A percentile compares a stretch with the other conserved stretches of the same genome.
Conservation (phyloP, 768 basidiomycete species). For the Pholiota conissans region DNA sequence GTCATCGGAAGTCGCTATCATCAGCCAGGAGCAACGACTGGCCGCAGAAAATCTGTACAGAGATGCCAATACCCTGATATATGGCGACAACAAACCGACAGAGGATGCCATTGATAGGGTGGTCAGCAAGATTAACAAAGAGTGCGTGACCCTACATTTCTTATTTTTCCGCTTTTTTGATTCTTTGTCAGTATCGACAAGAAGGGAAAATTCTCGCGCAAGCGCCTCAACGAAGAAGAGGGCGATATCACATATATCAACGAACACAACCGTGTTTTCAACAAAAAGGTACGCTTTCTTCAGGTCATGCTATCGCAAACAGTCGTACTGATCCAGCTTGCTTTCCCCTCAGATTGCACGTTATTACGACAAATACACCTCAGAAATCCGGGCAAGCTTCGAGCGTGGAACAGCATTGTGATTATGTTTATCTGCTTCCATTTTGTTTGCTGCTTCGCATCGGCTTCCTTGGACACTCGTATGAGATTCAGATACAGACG, state of each 20-base stretch:
- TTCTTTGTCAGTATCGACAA: slow-evolving; percentile 69
- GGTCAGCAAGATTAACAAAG: slow-evolving; percentile 87
- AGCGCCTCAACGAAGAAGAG: slow-evolving; percentile 86
- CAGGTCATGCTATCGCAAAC: not conserved
- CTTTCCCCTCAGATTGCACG: slow-evolving; percentile 67
- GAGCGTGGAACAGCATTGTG: slow-evolving; percentile 93
- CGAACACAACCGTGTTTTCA: slow-evolving; percentile 96
- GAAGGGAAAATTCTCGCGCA: slow-evolving; percentile 87
- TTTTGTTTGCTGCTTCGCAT: not conserved
- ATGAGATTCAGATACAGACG: not conserved
- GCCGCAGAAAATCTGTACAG: slow-evolving; percentile 86
- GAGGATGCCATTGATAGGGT: slow-evolving; percentile 96
- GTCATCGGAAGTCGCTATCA: slow-evolving; percentile 21
- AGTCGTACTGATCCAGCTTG: not conserved
- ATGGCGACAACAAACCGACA: slow-evolving; percentile 92
- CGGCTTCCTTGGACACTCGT: not conserved
- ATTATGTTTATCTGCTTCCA: not conserved
- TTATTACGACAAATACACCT: slow-evolving; percentile 96
- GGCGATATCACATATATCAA: slow-evolving; percentile 99
- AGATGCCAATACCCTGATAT: slow-evolving; percentile 89
- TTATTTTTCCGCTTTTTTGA: not conserved
- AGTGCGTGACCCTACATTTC: slow-evolving; percentile 54
- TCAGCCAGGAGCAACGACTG: slow-evolving; percentile 59
- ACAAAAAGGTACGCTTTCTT: slow-evolving; percentile 70
- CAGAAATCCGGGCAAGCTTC: slow-evolving; percentile 96